phyloP scores from a whole-genome alignment of 2,329 filamentous ascomycete genomes.

The Plectosphaerella cucumerina region DNA sequence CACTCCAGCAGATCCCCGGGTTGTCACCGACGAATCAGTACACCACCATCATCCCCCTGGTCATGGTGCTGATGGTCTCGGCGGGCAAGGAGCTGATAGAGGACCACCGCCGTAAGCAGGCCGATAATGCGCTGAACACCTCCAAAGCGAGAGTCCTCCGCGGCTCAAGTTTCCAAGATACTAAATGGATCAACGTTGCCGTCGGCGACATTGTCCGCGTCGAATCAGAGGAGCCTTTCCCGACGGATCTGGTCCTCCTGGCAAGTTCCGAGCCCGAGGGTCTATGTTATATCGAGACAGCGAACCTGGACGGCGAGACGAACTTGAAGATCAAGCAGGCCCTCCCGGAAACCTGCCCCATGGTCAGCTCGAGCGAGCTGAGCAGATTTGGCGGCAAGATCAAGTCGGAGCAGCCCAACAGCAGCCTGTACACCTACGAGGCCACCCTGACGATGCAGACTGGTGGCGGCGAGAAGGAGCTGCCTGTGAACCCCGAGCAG shows the following conservation, averaged over 20 bases:
- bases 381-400: conserved; percentile 81
- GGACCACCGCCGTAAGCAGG: conserved; percentile 83
- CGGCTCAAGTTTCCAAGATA: conserved; percentile 79
- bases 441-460: conserved; percentile 88
- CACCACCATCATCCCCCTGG: conserved; percentile 92
- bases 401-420: conserved; percentile 95
- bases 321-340: conserved; percentile 99
- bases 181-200: conserved; percentile 88
- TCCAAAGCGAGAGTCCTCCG: conserved; percentile 80
- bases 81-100: conserved; percentile 92
- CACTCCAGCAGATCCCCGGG: conserved; percentile 89
- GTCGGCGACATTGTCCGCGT: conserved; percentile 93
- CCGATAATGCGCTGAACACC: conserved; percentile 82
- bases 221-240: conserved; percentile 91
- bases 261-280: conserved; percentile 97
- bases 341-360: conserved; percentile 81
- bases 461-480: conserved; percentile 88
- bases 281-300: conserved; percentile 97
- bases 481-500: conserved; percentile 87
- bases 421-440: conserved; percentile 97
- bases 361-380: conserved; percentile 84
- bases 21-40: conserved; percentile 94
- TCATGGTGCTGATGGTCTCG: conserved; percentile 88
- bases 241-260: conserved; percentile 85
- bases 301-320: conserved; percentile 95